phyloP scores from a whole-genome alignment of 768 basidiomycete species.

The Russula sp. region DNA sequence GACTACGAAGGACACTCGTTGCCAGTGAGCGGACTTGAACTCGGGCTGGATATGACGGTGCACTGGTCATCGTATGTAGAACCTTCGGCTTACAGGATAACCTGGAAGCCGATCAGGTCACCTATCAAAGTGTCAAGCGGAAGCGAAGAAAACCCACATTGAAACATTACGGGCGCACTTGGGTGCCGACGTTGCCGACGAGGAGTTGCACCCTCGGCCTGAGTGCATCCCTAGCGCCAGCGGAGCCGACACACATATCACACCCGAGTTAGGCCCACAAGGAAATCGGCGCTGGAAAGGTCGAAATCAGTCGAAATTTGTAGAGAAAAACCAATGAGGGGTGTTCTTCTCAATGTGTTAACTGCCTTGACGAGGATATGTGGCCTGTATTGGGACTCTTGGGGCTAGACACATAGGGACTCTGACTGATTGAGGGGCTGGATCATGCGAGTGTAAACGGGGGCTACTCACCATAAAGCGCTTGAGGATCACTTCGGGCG shows the following conservation, averaged over 20 bases:
- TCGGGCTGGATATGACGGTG: background rate
- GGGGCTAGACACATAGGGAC: background rate
- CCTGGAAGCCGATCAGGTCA: background rate
- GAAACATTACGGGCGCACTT: background rate
- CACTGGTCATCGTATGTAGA: background rate
- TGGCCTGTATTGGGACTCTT: background rate
- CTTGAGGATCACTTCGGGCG: background rate
- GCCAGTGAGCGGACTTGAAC: background rate
- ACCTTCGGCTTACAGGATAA: background rate
- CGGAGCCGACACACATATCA: background rate
- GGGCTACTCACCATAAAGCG: background rate
- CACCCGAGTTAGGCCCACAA: background rate
- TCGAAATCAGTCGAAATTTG: background rate
- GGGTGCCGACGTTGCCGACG: background rate
- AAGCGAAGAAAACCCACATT: background rate
- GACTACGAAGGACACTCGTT: background rate
- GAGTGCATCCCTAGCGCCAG: background rate
- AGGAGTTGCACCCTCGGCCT: slow-evolving; percentile 2
- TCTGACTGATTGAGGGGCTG: background rate
- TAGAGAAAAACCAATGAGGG: background rate
- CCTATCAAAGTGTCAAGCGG: background rate
- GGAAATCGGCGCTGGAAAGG: background rate
- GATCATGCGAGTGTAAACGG: too few species aligned
- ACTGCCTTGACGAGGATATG: background rate
- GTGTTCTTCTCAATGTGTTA: background rate